Base-by-base conservation (phyloP, 768 basidiomycete genomes). In the Phylloporus sp. region DNA sequence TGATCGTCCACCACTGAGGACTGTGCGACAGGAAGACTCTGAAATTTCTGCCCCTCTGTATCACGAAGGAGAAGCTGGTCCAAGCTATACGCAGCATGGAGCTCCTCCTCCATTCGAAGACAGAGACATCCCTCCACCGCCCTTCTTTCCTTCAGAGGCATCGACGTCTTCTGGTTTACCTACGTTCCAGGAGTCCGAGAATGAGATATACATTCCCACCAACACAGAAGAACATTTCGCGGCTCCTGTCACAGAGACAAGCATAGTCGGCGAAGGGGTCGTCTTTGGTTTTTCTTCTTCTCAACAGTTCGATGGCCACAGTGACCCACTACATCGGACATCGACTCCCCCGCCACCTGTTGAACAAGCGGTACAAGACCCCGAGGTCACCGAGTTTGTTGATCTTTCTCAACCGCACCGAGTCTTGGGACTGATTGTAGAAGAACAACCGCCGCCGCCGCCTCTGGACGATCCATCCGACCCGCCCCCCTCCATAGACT, bases 51-150 rank as follows among this genome's bases (percentile, higher is more conserved):
- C 79, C 10, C 88, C 87, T 38, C 75, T 77, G 60, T 89, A 88
- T 64, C 80, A 82, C 15, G 81, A 80, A 60, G 81, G 81, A 53
- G 81, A 82, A 64, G 86, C 88, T 3, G 90, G 89, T 11, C 89
- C 90, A 18, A 91, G 88, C 56, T 81, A 79, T 59, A 66, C 78
- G n/a, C 72, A 78, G 23, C 73, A 64, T 50, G 79, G 78, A 47
- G 87, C 86, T 0, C 89, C 90, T 23, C 90, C 90, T 42, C 88
- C 90, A 4, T 91, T 91, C 59, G 90, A 92, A 59, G 90, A 92
- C 62, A 79, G 85, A 42, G 87, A 90, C 56, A 80, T 85, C 0
- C 88, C 89, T 10, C 90, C 89, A 6, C 88, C 89, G 2, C 69
- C 72, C 1, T 72, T 72, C 59, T 85, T 75, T 62, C 79, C 77